These are phyloP conservation scores for Neurospora cerealis DNA, from an alignment of 495 filamentous ascomycete genomes.

Conservation along the genomic window DNA sequence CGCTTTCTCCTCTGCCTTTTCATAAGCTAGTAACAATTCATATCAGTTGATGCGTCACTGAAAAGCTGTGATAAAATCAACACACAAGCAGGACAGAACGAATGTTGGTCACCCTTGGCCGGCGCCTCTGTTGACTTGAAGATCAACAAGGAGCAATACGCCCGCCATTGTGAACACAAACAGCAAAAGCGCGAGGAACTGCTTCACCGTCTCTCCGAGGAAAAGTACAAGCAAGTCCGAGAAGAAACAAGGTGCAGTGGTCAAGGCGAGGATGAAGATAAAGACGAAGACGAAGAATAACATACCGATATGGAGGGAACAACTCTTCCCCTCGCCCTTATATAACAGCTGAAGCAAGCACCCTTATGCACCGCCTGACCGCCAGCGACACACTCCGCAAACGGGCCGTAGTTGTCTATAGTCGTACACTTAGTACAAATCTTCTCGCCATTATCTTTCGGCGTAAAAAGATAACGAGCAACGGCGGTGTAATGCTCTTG, in stretches of 20 bases:
- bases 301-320: not conserved
- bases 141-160: not conserved
- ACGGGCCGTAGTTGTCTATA: not conserved
- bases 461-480: not conserved
- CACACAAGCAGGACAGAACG: not conserved
- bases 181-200: not conserved
- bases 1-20: not conserved
- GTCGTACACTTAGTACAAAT: not conserved
- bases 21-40: not conserved
- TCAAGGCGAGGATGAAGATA: not conserved
- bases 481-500: not conserved
- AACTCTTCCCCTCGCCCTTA: not conserved
- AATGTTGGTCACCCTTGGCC: not conserved
- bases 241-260: not conserved
- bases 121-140: not conserved
- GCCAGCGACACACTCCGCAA: not conserved
- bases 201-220: not conserved
- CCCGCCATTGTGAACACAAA: not conserved
- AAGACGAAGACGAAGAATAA: not conserved
- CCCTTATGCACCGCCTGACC: not conserved
- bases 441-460: not conserved
- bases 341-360: not conserved
- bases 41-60: not conserved
- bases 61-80: not conserved
- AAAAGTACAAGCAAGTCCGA: not conserved